Base-by-base conservation (phyloP, 306 rosid genomes). In the Corylus avellana region DNA sequence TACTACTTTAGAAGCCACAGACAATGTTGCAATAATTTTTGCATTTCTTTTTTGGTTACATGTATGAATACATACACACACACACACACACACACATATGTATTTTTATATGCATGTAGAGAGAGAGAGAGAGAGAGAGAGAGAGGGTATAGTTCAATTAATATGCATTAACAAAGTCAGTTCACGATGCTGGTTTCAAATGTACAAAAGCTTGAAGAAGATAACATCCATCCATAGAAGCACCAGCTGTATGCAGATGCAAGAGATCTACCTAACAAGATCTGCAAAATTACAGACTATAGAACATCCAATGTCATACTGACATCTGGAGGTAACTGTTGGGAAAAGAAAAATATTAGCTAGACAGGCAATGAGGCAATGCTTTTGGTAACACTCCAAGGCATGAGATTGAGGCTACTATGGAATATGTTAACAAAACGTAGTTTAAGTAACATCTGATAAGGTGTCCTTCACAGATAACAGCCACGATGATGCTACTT, bases 401-500 rank as follows among this genome's bases (percentile, higher is more conserved):
- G 64, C 68, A 59, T 51, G 59, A 63, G 73, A 12, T 67, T 77
- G 32, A 61, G 82, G 74, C 57, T 67, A 62, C 80, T 68, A 72
- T n/a, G 49, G 70, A 80, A 63, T 54, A 56, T 71, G 29, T 39
- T 22, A 71, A 44, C 14, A 13, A 75, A 79, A 53, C 29, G 53
- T 49, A 54, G 82, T 48, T 42, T 7, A 56, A 59, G 72, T 75
- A 58, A 62, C 67, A 61, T 42, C 20, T 72, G 49, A 74, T 70
- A 50, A 72, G 59, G 51, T 64, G 72, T 46, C 70, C 80, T 71
- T 83, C 59, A 77, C 47, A 75, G 48, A 49, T 29, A 35, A 64
- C 56, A 68, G 27, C 22, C 56, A 46, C 32, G 47, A 75, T 61
- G 77, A 78, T 81, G 84, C 74, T 74, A 79, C 54, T 49, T 12